A percentile compares a stretch with the other conserved stretches of the same genome.
Evolutionary conservation across 2,329 filamentous ascomycete genomes (phyloP).

Genomic region (Stachybotrys chartarum): DNA sequence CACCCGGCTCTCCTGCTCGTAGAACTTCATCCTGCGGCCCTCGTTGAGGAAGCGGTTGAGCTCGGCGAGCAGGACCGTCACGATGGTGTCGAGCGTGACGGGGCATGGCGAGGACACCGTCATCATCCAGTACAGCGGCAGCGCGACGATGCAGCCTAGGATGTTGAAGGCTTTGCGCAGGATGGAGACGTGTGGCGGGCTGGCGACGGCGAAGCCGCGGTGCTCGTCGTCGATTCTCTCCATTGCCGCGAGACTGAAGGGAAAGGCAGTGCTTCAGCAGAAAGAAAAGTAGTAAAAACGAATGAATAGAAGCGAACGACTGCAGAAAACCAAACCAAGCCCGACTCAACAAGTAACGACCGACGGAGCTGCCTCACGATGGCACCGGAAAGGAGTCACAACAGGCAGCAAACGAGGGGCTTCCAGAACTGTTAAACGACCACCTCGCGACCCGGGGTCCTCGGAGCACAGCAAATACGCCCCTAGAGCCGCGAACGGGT

Average conservation of each 20-base stretch:
- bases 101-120: constrained; percentile 13
- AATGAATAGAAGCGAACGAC: neutral
- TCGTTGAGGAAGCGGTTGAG: constrained; percentile 14
- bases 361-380: neutral
- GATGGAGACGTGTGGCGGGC: constrained; percentile 6
- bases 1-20: constrained; percentile 3
- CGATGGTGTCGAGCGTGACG: constrained; percentile 13
- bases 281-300: neutral
- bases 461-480: neutral
- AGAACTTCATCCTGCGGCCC: constrained; percentile 9
- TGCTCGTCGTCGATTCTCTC: neutral
- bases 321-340: neutral
- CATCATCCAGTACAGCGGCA: constrained; percentile 10
- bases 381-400: neutral
- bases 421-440: neutral
- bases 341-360: neutral
- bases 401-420: neutral
- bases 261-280: neutral
- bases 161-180: constrained; percentile 10
- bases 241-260: neutral
- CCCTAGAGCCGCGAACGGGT: neutral
- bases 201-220: neutral
- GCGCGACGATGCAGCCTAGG: constrained; percentile 9
- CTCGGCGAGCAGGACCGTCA: constrained; percentile 12
- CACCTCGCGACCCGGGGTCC: neutral